A percentile compares a stretch with the other conserved stretches of the same genome.
Conservation (phyloP, 306 rosid species). For the Crotalaria pallida region DNA sequence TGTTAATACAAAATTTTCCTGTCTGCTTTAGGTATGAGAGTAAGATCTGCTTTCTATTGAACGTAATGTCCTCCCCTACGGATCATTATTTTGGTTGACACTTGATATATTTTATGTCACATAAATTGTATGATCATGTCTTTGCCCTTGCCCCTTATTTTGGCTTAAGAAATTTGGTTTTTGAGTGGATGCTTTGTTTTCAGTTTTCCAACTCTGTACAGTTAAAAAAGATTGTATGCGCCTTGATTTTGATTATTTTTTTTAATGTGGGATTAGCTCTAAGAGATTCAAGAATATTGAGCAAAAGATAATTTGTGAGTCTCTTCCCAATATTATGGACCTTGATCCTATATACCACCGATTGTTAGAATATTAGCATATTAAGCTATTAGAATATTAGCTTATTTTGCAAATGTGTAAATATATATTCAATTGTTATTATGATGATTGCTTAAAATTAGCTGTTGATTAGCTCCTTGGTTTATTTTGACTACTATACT, state of each 20-base stretch:
- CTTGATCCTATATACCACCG: not conserved
- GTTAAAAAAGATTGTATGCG: not conserved
- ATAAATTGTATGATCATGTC: not conserved
- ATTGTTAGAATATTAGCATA: not conserved
- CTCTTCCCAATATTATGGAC: not conserved
- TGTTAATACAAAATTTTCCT: not conserved
- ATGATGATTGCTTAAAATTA: not conserved
- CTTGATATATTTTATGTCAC: not conserved
- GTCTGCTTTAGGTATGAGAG: not conserved
- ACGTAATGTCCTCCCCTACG: not conserved
- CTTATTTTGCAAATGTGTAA: not conserved
- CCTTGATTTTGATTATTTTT: conserved; percentile 15
- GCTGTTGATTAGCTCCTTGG: not conserved
- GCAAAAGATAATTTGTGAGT: conserved; percentile 3
- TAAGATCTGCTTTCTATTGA: conserved; percentile 10
- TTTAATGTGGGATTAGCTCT: conserved; percentile 1
- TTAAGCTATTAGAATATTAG: not conserved
- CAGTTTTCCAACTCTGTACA: not conserved
- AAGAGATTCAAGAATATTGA: not conserved
- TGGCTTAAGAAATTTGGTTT: not conserved
- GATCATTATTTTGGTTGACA: not conserved
- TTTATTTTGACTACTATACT: not conserved
- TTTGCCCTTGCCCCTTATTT: not conserved
- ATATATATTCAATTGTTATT: not conserved
- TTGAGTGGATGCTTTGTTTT: not conserved